A percentile compares a stretch with the other conserved stretches of the same genome.
These are phyloP conservation scores for Ceriops zippeliana DNA, from an alignment of 345 rosid species.

Conservation along the genomic window DNA sequence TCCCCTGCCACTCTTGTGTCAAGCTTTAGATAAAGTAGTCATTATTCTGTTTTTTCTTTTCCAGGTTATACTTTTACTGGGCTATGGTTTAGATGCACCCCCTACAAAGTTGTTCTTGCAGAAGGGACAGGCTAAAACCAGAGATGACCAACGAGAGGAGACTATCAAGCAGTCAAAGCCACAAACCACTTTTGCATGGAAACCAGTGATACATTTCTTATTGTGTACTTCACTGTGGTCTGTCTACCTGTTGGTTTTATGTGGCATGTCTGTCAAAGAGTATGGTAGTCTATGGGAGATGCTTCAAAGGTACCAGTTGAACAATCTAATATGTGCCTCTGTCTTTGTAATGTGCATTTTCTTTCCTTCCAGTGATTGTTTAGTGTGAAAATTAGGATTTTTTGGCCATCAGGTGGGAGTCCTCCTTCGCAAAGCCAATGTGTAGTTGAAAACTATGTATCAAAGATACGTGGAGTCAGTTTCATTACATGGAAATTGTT, in stretches of 20 bases:
- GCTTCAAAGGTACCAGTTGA: constrained; percentile 64
- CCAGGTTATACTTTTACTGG: constrained; percentile 67
- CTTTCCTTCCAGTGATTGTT: not conserved
- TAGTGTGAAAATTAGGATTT: not conserved
- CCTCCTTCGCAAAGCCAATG: not conserved
- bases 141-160: constrained; percentile 26
- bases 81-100: constrained; percentile 85
- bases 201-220: constrained; percentile 49
- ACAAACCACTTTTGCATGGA: constrained; percentile 49
- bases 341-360: constrained; percentile 3
- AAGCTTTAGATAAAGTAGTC: constrained; percentile 5
- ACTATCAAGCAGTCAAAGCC: constrained; percentile 22
- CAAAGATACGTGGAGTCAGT: not conserved
- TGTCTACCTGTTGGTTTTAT: constrained; percentile 55
- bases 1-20: not conserved
- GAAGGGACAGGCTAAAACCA: constrained; percentile 28
- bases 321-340: constrained; percentile 5
- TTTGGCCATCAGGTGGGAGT: not conserved
- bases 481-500: too few relatives aligned
- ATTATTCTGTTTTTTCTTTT: constrained; percentile 19
- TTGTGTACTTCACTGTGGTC: constrained; percentile 77
- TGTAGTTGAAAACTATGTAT: not conserved
- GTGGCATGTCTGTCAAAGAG: constrained; percentile 56
- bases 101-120: constrained; percentile 61
- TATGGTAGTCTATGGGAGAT: constrained; percentile 72